Conservation (phyloP, 2,329 filamentous ascomycete species). For the Pyrenophora seminiperda region DNA sequence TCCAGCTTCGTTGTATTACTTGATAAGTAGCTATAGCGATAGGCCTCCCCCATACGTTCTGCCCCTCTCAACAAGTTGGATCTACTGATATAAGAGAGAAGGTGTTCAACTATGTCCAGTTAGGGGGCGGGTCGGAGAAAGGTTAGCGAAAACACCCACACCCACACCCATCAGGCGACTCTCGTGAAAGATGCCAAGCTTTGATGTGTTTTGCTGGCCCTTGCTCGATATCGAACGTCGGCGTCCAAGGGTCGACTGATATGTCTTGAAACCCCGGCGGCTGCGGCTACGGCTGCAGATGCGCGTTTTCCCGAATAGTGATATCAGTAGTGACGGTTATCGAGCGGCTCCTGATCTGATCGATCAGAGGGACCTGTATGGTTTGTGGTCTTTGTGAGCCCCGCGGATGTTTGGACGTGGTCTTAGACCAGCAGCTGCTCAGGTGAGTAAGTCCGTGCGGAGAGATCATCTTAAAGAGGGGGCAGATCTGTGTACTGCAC, state of each 20-base stretch:
- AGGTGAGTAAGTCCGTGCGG: constrained; percentile 19
- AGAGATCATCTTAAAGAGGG: constrained; percentile 28
- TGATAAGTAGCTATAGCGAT: neutral
- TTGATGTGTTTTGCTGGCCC: constrained; percentile 3
- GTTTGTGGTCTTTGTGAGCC: neutral
- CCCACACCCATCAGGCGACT: neutral
- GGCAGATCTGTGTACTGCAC: constrained; percentile 32
- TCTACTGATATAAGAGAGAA: neutral
- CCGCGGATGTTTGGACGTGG: neutral
- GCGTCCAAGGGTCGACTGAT: constrained; percentile 14
- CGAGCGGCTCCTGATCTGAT: constrained; percentile 3
- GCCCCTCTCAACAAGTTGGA: too few relatives aligned
- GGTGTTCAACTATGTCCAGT: neutral
- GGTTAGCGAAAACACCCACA: constrained; percentile 1
- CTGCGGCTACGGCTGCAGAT: neutral
- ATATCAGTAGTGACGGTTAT: constrained; percentile 32
- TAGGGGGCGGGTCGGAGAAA: neutral
- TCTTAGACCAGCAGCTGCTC: neutral
- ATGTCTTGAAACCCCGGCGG: constrained; percentile 14
- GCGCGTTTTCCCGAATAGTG: constrained; percentile 13
- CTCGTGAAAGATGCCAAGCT: neutral
- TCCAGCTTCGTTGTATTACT: constrained; percentile 28
- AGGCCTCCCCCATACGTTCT: neutral
- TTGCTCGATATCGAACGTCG: constrained; percentile 25
- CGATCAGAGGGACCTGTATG: neutral